Percentiles rank a stretch among this genome's conserved stretches.
Evolutionary conservation across 495 filamentous ascomycete genomes (phyloP).

Genomic region (Alectoria sarmentosa): DNA sequence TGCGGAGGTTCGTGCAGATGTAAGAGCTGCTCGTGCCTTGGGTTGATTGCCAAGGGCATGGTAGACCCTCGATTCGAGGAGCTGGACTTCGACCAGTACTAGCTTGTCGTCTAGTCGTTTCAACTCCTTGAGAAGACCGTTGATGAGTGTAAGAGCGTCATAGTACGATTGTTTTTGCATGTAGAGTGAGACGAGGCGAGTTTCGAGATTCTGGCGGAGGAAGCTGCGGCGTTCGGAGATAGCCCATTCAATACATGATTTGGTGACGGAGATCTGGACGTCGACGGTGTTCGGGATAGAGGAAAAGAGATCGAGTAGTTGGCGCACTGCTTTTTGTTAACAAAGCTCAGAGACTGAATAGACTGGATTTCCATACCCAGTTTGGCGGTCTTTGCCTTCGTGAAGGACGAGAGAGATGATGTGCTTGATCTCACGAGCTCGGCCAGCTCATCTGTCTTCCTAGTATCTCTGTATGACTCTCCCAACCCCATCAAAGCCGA

Average conservation of each 20-base stretch:
- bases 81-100: slow-evolving; percentile 95
- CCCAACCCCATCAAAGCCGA: slow-evolving; percentile 74
- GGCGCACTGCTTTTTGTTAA: slow-evolving; percentile 61
- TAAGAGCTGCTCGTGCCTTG: slow-evolving; percentile 92
- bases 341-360: not conserved
- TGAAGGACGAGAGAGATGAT: slow-evolving; percentile 86
- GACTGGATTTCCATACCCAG: slow-evolving; percentile 57
- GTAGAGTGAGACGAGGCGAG: slow-evolving; percentile 84
- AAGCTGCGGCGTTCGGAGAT: slow-evolving; percentile 87
- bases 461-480: slow-evolving; percentile 85
- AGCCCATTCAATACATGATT: slow-evolving; percentile 99
- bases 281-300: slow-evolving; percentile 89
- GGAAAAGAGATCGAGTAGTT: slow-evolving; percentile 92
- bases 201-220: slow-evolving; percentile 96
- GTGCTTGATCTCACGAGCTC: slow-evolving; percentile 86
- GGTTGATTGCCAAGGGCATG: slow-evolving; percentile 94
- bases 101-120: slow-evolving; percentile 98
- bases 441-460: slow-evolving; percentile 80
- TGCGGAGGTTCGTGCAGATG: slow-evolving; percentile 86
- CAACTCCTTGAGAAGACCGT: slow-evolving; percentile 86
- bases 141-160: slow-evolving; percentile 93
- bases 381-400: slow-evolving; percentile 98
- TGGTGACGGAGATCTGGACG: slow-evolving; percentile 86
- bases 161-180: slow-evolving; percentile 96
- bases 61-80: slow-evolving; percentile 93